Evolutionary conservation across 306 rosid species (phyloP).

Genomic region (Crotalaria pallida): DNA sequence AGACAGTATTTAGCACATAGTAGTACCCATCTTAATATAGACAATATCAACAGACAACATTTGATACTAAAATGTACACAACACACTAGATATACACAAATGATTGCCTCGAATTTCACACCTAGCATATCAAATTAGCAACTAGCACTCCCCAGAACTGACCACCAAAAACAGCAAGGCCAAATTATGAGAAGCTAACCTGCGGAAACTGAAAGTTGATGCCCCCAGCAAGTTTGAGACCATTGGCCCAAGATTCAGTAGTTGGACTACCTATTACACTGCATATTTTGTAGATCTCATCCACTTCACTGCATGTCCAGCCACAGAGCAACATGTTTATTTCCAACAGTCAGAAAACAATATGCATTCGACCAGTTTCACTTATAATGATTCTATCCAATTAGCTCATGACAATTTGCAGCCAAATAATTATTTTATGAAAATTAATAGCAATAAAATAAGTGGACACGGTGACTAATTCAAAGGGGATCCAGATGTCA

Average conservation of each 20-base stretch:
- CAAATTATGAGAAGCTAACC: slow-evolving; percentile 35
- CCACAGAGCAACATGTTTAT: slow-evolving; percentile 3
- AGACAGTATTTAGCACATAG: not conserved
- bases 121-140: not conserved
- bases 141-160: not conserved
- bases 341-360: not conserved
- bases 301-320: slow-evolving; percentile 64
- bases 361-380: not conserved
- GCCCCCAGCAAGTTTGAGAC: slow-evolving; percentile 80
- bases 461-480: not conserved
- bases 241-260: slow-evolving; percentile 72
- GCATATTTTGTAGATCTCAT: slow-evolving; percentile 90
- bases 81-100: not conserved
- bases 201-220: slow-evolving; percentile 86
- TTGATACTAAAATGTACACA: not conserved
- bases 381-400: not conserved
- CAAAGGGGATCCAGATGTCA: not conserved
- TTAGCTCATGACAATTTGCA: not conserved
- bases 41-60: not conserved
- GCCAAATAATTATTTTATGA: not conserved
- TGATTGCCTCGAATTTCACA: not conserved
- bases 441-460: not conserved
- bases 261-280: slow-evolving; percentile 88
- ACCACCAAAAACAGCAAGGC: not conserved
- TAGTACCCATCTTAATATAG: not conserved